Conservation (phyloP, 805 yeast genomes). For the Saccharomycopsis fodiens region DNA sequence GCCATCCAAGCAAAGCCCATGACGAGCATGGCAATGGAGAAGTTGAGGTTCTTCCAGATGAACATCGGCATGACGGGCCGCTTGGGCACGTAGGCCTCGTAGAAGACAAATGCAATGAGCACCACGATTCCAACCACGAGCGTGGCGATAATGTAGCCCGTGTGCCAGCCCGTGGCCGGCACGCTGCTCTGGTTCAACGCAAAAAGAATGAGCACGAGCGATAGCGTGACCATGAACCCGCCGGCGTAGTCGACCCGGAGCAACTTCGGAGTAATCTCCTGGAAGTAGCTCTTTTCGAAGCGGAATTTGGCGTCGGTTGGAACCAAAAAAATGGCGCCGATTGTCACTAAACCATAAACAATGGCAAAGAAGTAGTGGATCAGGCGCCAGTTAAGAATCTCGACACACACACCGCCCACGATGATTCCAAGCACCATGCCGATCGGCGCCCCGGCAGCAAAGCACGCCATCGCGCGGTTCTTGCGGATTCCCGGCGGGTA, state of each 20-base stretch:
- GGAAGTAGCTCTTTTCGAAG: neutral
- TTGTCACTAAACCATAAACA: conserved; percentile 26
- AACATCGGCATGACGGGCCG: conserved; percentile 43
- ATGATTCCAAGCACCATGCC: conserved; percentile 39
- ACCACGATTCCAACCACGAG: conserved; percentile 33
- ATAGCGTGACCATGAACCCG: conserved; percentile 33
- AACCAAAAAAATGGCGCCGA: conserved; percentile 25
- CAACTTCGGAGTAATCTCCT: conserved; percentile 23
- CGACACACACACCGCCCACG: conserved; percentile 37
- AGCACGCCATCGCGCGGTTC: conserved; percentile 36
- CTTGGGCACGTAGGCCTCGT: conserved; percentile 33
- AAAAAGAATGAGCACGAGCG: conserved; percentile 36
- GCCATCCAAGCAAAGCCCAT: conserved; percentile 34
- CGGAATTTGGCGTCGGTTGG: conserved; percentile 25
- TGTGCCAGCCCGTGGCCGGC: conserved; percentile 36
- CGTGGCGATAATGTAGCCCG: conserved; percentile 39
- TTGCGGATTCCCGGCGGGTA: conserved; percentile 34
- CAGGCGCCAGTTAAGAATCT: conserved; percentile 35
- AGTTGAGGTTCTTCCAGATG: conserved; percentile 34
- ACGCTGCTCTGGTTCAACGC: conserved; percentile 38
- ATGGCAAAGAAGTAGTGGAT: conserved; percentile 36
- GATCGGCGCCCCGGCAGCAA: conserved; percentile 41
- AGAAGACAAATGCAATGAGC: conserved; percentile 29
- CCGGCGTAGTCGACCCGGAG: conserved; percentile 35
- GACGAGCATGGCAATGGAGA: conserved; percentile 33